Conservation (phyloP, 345 rosid species). For the Brassica napus region DNA sequence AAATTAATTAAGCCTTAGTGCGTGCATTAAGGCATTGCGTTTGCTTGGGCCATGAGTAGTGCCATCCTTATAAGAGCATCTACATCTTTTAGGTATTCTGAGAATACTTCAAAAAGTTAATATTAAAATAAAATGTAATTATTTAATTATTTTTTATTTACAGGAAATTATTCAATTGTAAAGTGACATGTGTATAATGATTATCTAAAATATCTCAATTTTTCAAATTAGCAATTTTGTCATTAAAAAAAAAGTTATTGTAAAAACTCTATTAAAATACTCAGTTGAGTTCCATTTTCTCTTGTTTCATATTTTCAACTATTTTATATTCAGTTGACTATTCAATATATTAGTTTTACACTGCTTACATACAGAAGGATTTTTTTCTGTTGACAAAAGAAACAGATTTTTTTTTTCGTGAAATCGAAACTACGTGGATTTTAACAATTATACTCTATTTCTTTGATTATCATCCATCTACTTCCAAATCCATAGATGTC, state of each 20-base stretch:
- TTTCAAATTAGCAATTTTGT: neutral
- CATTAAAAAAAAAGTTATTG: neutral
- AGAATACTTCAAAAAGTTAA: neutral
- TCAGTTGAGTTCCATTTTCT: neutral
- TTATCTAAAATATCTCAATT: neutral
- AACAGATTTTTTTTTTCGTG: neutral
- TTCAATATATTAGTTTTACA: neutral
- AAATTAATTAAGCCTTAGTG: conserved; percentile 5
- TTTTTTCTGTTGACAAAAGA: neutral
- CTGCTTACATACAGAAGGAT: neutral
- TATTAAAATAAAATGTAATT: neutral
- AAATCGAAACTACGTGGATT: neutral
- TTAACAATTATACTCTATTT: neutral
- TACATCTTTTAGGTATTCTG: neutral
- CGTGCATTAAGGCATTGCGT: conserved; percentile 19
- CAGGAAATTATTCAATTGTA: neutral
- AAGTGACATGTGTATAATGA: neutral
- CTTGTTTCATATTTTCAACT: neutral
- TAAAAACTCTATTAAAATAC: neutral
- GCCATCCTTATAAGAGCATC: conserved; percentile 6
- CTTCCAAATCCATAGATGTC: neutral
- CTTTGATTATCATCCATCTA: neutral
- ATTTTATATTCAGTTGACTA: neutral
- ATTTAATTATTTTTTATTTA: neutral
- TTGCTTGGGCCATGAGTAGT: conserved; percentile 25